Evolutionary conservation across 2,329 filamentous ascomycete species (phyloP).

Genomic region (Aspergillus sp.): DNA sequence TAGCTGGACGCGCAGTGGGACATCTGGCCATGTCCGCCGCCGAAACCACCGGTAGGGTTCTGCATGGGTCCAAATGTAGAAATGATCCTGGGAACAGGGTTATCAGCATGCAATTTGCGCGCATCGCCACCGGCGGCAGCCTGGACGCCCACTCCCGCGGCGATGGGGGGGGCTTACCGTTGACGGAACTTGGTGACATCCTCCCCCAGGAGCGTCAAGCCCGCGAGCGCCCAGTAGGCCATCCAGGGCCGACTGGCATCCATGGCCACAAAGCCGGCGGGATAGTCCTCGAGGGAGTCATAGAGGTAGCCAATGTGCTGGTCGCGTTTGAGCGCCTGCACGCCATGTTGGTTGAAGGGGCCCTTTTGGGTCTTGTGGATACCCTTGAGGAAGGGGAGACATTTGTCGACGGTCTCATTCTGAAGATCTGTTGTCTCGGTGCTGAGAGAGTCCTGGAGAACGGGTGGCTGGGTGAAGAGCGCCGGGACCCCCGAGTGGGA

Average conservation of each 20-base stretch:
- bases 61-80: constrained; percentile 79
- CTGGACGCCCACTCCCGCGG: not conserved
- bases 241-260: constrained; percentile 93
- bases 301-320: constrained; percentile 52
- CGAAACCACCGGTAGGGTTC: constrained; percentile 81
- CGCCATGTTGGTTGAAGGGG: constrained; percentile 66
- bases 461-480: constrained; percentile 50
- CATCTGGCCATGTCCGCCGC: constrained; percentile 86
- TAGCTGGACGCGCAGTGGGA: constrained; percentile 90
- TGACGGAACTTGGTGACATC: constrained; percentile 66
- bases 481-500: constrained; percentile 32
- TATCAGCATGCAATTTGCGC: not conserved
- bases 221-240: constrained; percentile 86
- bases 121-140: not conserved
- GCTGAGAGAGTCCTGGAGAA: constrained; percentile 63
- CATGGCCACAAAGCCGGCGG: constrained; percentile 67
- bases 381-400: constrained; percentile 65
- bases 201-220: constrained; percentile 72
- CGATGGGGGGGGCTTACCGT: constrained; percentile 43
- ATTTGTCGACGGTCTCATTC: constrained; percentile 65
- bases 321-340: constrained; percentile 70
- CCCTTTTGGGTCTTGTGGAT: constrained; percentile 48
- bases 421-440: constrained; percentile 70
- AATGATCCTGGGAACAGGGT: constrained; percentile 50
- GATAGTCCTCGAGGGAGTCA: constrained; percentile 58